phyloP scores from a whole-genome alignment of 176 grass and related monocot genomes.

The Urochloa ruziziensis region DNA sequence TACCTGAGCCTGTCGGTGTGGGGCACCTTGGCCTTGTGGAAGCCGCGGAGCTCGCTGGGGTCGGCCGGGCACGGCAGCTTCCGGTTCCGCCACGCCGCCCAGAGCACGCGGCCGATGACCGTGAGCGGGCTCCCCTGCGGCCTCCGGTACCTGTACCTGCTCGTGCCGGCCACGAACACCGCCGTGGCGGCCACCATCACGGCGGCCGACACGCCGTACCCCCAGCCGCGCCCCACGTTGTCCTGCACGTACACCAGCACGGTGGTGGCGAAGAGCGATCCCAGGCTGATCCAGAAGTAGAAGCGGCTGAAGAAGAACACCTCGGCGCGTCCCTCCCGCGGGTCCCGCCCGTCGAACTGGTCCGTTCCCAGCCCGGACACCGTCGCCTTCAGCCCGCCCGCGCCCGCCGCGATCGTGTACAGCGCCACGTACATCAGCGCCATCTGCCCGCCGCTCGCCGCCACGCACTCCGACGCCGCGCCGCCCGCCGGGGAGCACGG shows the following conservation, averaged over 20 bases:
- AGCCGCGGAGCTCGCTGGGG: conserved; percentile 43
- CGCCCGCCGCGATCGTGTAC: conserved; percentile 58
- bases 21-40: conserved; percentile 40
- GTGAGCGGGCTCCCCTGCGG: conserved; percentile 66
- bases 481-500: conserved; percentile 19
- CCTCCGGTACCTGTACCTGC: conserved; percentile 50
- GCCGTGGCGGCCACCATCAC: conserved; percentile 44
- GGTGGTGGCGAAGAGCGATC: conserved; percentile 71
- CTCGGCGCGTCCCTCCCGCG: conserved; percentile 59
- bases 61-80: conserved; percentile 25
- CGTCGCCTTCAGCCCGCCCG: conserved; percentile 57
- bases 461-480: conserved; percentile 18
- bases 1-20: conserved; percentile 67
- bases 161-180: conserved; percentile 45
- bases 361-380: conserved; percentile 71
- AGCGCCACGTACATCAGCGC: conserved; percentile 64
- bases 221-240: conserved; percentile 50
- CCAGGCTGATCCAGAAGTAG: conserved; percentile 71
- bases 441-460: conserved; percentile 47
- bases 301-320: conserved; percentile 79
- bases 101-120: conserved; percentile 47
- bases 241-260: conserved; percentile 77
- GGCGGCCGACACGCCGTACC: conserved; percentile 56
- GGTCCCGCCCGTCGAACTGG: conserved; percentile 68
- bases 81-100: conserved; percentile 48